These are phyloP conservation scores for Aspergillus carlsbadensis DNA, from an alignment of 495 filamentous ascomycete species.

Conservation along the genomic window DNA sequence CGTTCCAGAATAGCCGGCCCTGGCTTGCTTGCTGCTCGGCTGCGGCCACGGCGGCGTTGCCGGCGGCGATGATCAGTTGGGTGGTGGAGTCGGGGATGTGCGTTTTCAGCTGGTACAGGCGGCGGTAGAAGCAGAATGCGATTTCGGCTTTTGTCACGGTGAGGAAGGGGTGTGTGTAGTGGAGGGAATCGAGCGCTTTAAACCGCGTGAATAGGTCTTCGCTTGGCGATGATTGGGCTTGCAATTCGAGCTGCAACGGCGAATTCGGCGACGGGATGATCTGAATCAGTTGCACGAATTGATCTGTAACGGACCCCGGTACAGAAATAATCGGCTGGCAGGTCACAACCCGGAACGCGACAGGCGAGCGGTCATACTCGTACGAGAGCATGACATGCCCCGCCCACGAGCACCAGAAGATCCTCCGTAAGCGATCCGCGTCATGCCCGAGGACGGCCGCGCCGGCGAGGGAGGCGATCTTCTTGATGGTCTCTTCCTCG, in stretches of 20 bases:
- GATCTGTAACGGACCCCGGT: conserved; percentile 26
- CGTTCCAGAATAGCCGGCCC: conserved; percentile 33
- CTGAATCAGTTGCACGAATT: conserved; percentile 30
- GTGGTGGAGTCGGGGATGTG: conserved; percentile 23
- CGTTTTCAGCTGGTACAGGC: conserved; percentile 29
- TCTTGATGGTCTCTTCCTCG: conserved; percentile 30
- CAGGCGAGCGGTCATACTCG: conserved; percentile 31
- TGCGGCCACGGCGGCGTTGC: conserved; percentile 25
- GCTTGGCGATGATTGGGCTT: conserved; percentile 15
- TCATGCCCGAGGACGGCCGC: conserved; percentile 27
- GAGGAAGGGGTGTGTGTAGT: conserved; percentile 28
- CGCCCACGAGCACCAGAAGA: conserved; percentile 36
- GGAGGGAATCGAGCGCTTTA: conserved; percentile 14
- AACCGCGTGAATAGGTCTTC: conserved; percentile 28
- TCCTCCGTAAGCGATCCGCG: conserved; percentile 29
- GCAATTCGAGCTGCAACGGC: conserved; percentile 23
- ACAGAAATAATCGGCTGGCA: conserved; percentile 21
- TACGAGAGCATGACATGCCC: conserved; percentile 34
- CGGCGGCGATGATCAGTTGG: conserved; percentile 24
- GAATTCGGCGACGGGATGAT: conserved; percentile 32
- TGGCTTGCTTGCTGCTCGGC: conserved; percentile 26
- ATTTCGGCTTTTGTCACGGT: conserved; percentile 32
- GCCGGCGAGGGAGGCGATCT: conserved; percentile 23
- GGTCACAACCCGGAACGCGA: conserved; percentile 26
- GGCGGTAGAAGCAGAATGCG: conserved; percentile 35